Evolutionary conservation across 202 grass and related monocot species (phyloP).

Genomic region (Saccharum hybrid): DNA sequence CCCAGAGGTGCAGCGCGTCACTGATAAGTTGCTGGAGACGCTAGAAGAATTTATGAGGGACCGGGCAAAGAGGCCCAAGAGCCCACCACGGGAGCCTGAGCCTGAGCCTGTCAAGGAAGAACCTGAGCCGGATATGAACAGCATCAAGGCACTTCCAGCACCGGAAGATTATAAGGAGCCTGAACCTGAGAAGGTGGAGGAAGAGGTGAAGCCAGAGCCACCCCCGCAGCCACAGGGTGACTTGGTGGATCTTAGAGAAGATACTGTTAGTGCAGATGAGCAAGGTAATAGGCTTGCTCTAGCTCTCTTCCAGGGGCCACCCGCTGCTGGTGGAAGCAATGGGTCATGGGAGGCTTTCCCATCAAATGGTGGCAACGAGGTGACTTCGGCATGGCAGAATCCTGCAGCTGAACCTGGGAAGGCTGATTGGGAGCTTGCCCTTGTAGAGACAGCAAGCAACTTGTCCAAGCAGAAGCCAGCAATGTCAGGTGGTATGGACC

Average conservation of each 20-base stretch:
- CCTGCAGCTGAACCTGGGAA: constrained; percentile 84
- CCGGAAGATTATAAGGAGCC: constrained; percentile 85
- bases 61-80: constrained; percentile 70
- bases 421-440: constrained; percentile 85
- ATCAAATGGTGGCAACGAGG: constrained; percentile 65
- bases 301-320: constrained; percentile 83
- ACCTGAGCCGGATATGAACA: constrained; percentile 76
- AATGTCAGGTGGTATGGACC: constrained; percentile 78
- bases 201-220: constrained; percentile 67
- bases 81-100: constrained; percentile 61
- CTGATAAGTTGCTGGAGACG: constrained; percentile 89
- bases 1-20: constrained; percentile 95
- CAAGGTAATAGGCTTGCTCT: constrained; percentile 90
- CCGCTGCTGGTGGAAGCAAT: constrained; percentile 64
- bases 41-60: constrained; percentile 97
- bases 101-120: constrained; percentile 74
- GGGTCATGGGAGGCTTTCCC: constrained; percentile 86
- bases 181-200: constrained; percentile 72
- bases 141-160: constrained; percentile 85
- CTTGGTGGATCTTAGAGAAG: constrained; percentile 83
- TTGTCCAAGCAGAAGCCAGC: constrained; percentile 83
- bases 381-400: constrained; percentile 92
- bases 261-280: constrained; percentile 66
- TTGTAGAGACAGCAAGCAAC: constrained; percentile 93
- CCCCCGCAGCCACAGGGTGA: constrained; percentile 60